Evolutionary conservation across 441 rosid species (phyloP), one percentile per base, ranked within the genome.

Genomic region (Erysimum cheiri): DNA sequence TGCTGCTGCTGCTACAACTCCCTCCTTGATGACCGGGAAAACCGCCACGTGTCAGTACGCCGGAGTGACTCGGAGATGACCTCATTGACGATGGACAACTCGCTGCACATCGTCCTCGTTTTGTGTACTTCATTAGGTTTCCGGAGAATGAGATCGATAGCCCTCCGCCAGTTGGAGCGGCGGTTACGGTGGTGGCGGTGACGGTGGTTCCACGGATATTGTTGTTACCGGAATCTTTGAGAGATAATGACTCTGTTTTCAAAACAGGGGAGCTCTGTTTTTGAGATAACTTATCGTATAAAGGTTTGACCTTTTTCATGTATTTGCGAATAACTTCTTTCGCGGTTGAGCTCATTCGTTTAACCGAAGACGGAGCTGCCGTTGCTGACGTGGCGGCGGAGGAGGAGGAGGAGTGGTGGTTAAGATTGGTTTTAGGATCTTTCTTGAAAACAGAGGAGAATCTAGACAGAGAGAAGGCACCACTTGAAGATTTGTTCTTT

Each of bases 11-110:
- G 1, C 19, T 59, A 37, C 72, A 8, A 15, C 71, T 35, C 3
- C 64, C 75, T 24, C 75, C 70, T 58, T 49, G 57, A 39, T 43
- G 49, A 8, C 29, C 70, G 1, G 76, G 80, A 2, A 73, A 75
- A 0, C 83, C 92, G 10, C 77, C 78, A 24, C 82, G 78, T 24
- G 79, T 70, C 28, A 89, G 85, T 11, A 87, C 87, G 2, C 98
- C 95, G 17, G 98, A 91, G 72, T 91, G 97, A 67, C 84, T 91
- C 37, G 96, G 98, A 8, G 97, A 91, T 4, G 97, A 93, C 57
- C 95, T 79, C 90, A 89, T 93, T 13, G 98, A 91, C 1, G 98
- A 89, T 1, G 98, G 96, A 58, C 97, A 93, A 87, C 98, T 93
- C 4, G 95, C 82, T 3, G 85, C 78, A 50, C 83, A 80, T 76